Conservation (phyloP, 495 filamentous ascomycete species). For the Penicillium waksmanii region DNA sequence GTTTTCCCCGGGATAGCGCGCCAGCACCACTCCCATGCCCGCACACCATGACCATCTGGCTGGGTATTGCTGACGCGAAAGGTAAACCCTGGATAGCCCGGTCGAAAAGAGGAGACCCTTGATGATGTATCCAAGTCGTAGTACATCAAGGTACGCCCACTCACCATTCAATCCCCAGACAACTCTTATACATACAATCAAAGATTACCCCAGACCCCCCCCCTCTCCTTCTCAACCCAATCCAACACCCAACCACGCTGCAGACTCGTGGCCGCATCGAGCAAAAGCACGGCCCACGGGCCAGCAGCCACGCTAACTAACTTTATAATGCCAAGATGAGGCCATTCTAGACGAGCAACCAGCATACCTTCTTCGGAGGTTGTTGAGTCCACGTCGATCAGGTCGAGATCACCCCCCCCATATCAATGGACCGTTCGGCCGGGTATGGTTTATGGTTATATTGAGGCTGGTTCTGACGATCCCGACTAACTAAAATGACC, state of each 20-base stretch:
- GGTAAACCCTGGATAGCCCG: not conserved
- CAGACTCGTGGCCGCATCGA: conserved; percentile 8
- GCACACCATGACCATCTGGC: not conserved
- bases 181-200: not conserved
- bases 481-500: not conserved
- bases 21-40: not conserved
- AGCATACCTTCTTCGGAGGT: not conserved
- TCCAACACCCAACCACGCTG: not conserved
- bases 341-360: conserved; percentile 28
- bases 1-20: conserved; percentile 2
- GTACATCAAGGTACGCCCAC: not conserved
- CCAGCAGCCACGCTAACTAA: conserved; percentile 21
- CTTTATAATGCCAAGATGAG: conserved; percentile 24
- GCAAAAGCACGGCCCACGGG: conserved; percentile 29
- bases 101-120: not conserved
- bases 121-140: not conserved
- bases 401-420: not conserved
- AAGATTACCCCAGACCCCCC: not conserved
- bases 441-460: conserved; percentile 3
- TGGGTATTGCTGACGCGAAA: not conserved
- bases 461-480: conserved; percentile 3
- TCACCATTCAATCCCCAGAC: conserved; percentile 1
- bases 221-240: not conserved
- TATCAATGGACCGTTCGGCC: conserved; percentile 3
- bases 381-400: not conserved